Evolutionary conservation across 2,329 filamentous ascomycete species (phyloP).

Genomic region (Xylariaceae sp.): DNA sequence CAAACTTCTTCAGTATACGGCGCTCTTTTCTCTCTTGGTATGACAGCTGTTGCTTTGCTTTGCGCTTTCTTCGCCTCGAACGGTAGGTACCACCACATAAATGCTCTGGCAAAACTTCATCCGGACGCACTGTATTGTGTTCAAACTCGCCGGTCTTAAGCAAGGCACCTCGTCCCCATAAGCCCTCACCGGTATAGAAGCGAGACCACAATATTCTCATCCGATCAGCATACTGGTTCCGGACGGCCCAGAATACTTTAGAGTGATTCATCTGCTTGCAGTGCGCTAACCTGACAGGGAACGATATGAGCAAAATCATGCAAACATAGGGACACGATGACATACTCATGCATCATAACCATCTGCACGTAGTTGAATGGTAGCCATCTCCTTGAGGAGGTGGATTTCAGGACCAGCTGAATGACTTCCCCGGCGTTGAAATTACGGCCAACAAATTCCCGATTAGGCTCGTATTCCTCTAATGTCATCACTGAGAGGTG

Average conservation of each 20-base stretch:
- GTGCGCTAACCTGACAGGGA: constrained; percentile 64
- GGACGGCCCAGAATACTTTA: constrained; percentile 76
- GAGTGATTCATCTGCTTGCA: constrained; percentile 93
- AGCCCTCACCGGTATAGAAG: constrained; percentile 76
- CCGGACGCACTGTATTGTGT: constrained; percentile 51
- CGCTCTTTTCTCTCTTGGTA: constrained; percentile 75
- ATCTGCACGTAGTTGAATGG: constrained; percentile 85
- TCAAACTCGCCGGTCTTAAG: constrained; percentile 65
- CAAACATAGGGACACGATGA: constrained; percentile 1
- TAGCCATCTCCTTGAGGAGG: constrained; percentile 68
- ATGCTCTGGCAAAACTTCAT: constrained; percentile 67
- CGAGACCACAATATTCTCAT: constrained; percentile 72
- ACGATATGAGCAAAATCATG: constrained; percentile 8
- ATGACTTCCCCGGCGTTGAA: constrained; percentile 90
- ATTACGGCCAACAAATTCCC: constrained; percentile 83
- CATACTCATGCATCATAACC: constrained; percentile 88
- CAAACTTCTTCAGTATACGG: constrained; percentile 76
- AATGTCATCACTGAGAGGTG: constrained; percentile 68
- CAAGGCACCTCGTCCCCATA: constrained; percentile 75
- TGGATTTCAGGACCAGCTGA: constrained; percentile 77
- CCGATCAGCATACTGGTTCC: constrained; percentile 71
- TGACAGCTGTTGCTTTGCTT: constrained; percentile 54
- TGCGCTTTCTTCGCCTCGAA: constrained; percentile 60
- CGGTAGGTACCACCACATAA: constrained; percentile 81
- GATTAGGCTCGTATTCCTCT: constrained; percentile 81